Percentiles rank a stretch among this genome's conserved stretches.
Evolutionary conservation across 805 yeast species (phyloP).

Genomic region (Blastobotrys mokoenaii): DNA sequence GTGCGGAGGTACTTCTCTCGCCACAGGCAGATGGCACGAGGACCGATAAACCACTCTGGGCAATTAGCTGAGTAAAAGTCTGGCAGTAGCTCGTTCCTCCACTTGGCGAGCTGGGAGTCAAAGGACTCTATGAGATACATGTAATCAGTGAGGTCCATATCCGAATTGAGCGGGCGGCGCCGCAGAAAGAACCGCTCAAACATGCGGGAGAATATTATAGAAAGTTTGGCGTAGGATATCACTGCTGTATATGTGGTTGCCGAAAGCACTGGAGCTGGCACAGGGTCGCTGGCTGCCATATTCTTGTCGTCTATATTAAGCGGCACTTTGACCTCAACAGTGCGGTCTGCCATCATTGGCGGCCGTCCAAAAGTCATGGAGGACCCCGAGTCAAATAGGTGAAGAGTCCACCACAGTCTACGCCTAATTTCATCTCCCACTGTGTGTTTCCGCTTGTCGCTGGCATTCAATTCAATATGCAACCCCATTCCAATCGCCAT

Average conservation of each 20-base stretch:
- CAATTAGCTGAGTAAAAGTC: constrained; percentile 21
- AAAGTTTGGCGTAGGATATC: constrained; percentile 43
- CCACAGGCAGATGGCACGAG: constrained; percentile 45
- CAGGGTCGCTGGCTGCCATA: constrained; percentile 17
- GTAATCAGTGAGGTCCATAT: constrained; percentile 35
- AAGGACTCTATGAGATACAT: constrained; percentile 34
- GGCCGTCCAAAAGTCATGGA: constrained; percentile 55
- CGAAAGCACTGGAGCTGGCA: constrained; percentile 12
- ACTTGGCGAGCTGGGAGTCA: constrained; percentile 34
- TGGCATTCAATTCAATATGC: constrained; percentile 36
- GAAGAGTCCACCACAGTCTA: constrained; percentile 55
- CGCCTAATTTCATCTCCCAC: constrained; percentile 38
- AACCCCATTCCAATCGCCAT: constrained; percentile 56
- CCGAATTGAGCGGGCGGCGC: constrained; percentile 31
- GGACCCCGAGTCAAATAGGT: constrained; percentile 49
- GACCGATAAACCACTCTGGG: constrained; percentile 47
- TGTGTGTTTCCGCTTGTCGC: constrained; percentile 10
- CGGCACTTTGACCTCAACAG: constrained; percentile 39
- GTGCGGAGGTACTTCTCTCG: constrained; percentile 45
- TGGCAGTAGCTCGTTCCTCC: constrained; percentile 34
- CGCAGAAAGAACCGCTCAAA: constrained; percentile 34
- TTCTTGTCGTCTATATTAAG: constrained; percentile 38
- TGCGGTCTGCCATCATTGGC: constrained; percentile 37
- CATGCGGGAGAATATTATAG: constrained; percentile 37
- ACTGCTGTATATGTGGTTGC: constrained; percentile 50